Percentiles rank a stretch among this genome's conserved stretches.
These are phyloP conservation scores for Fragaria vesca DNA, from an alignment of 306 rosid genomes.

Conservation along the genomic window DNA sequence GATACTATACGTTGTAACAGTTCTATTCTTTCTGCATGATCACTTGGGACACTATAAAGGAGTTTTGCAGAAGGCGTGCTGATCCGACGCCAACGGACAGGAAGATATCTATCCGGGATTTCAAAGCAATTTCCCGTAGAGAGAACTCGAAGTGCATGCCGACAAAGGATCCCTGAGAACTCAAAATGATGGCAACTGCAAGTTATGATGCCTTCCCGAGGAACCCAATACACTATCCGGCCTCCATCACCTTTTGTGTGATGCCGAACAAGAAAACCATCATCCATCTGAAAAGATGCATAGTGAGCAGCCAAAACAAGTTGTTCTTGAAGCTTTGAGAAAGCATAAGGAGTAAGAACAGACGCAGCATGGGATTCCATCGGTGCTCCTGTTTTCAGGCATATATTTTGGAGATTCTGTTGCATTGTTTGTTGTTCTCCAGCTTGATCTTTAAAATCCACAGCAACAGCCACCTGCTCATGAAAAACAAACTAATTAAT, in stretches of 20 bases:
- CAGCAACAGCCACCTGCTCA: constrained; percentile 84
- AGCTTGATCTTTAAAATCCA: constrained; percentile 95
- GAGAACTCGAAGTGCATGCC: constrained; percentile 89
- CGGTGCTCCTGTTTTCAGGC: constrained; percentile 97
- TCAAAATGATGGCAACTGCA: constrained; percentile 95
- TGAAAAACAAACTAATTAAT: constrained; percentile 28
- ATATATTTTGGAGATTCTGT: constrained; percentile 93
- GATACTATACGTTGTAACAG: constrained; percentile 71
- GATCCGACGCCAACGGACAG: constrained; percentile 86
- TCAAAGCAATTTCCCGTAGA: constrained; percentile 95
- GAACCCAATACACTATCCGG: constrained; percentile 73
- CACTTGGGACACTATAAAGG: constrained; percentile 52
- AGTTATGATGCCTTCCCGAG: constrained; percentile 80
- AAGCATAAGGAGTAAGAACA: constrained; percentile 84
- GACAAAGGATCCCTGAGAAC: constrained; percentile 90
- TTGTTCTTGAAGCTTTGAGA: constrained; percentile 93
- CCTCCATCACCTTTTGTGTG: constrained; percentile 94
- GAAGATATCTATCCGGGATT: constrained; percentile 90
- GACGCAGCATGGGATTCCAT: constrained; percentile 97
- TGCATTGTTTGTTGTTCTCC: constrained; percentile 99
- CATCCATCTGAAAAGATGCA: constrained; percentile 84
- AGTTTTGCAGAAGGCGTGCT: constrained; percentile 62
- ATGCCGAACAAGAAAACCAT: constrained; percentile 90
- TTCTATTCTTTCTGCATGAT: constrained; percentile 70
- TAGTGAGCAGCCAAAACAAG: constrained; percentile 97